Evolutionary conservation across 1,139 yeast species (phyloP).

Genomic region (Geotrichum fermentans): DNA sequence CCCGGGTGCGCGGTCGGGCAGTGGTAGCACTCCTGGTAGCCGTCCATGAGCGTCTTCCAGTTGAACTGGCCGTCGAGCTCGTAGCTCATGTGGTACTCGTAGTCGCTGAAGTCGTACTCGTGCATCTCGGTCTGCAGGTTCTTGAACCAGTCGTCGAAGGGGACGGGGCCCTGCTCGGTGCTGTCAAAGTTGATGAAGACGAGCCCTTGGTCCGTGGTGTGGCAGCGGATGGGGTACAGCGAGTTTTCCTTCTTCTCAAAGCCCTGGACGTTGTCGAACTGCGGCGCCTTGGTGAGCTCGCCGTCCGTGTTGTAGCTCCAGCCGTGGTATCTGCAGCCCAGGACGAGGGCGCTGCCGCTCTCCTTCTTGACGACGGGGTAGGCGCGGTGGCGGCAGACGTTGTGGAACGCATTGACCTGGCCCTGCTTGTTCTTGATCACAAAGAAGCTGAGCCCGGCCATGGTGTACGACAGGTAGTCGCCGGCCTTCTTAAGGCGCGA

Average conservation of each 20-base stretch:
- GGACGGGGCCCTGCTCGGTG: conserved; percentile 37
- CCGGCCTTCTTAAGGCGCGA: conserved; percentile 53
- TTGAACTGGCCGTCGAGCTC: conserved; percentile 59
- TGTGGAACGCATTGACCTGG: conserved; percentile 54
- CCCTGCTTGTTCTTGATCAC: conserved; percentile 51
- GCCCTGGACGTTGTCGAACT: conserved; percentile 55
- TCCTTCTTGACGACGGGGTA: conserved; percentile 57
- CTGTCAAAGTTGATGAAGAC: conserved; percentile 51
- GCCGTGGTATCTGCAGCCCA: conserved; percentile 62
- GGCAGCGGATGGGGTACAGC: conserved; percentile 51
- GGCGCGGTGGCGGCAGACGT: conserved; percentile 61
- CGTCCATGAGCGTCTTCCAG: conserved; percentile 65
- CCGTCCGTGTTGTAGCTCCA: conserved; percentile 62
- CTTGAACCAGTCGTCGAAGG: conserved; percentile 50
- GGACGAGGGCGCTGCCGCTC: conserved; percentile 51
- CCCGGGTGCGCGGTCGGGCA: conserved; percentile 67
- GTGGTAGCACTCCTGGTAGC: conserved; percentile 63
- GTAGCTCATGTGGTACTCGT: conserved; percentile 62
- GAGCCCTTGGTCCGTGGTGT: conserved; percentile 53
- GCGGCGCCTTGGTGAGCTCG: conserved; percentile 54
- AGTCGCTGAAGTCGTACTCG: conserved; percentile 55
- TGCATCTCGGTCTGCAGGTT: conserved; percentile 50
- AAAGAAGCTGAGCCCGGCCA: conserved; percentile 53
- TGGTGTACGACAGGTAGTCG: conserved; percentile 49
- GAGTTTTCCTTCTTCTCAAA: conserved; percentile 54